Percentiles rank a stretch among this genome's conserved stretches.
phyloP scores from a whole-genome alignment of 331 rosid species.

The Malus hybrid region DNA sequence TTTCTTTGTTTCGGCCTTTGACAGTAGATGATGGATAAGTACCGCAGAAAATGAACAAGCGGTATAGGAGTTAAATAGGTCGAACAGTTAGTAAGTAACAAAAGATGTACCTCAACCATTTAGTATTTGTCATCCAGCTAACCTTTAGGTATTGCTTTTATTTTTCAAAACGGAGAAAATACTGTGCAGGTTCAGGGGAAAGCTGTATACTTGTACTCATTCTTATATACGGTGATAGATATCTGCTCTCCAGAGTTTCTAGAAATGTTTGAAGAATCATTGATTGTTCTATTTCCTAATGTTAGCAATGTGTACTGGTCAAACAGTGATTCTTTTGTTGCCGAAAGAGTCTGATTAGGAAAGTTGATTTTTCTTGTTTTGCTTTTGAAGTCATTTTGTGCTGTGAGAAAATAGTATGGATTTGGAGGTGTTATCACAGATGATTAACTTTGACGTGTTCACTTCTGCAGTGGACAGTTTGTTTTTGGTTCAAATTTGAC shows the following conservation, averaged over 20 bases:
- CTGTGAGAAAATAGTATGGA: neutral
- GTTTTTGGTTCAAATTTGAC: constrained; percentile 58
- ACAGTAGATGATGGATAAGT: neutral
- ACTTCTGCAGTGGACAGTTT: constrained; percentile 50
- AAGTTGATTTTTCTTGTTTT: neutral
- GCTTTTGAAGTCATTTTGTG: neutral
- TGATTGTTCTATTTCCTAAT: neutral
- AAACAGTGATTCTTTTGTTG: neutral
- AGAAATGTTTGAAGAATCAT: neutral
- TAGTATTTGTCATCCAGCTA: neutral
- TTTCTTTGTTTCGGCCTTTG: neutral
- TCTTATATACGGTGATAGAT: neutral
- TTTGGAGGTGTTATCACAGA: neutral
- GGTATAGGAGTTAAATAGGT: neutral
- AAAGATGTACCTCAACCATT: neutral
- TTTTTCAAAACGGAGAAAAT: neutral
- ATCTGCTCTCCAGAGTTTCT: neutral
- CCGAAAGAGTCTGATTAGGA: neutral
- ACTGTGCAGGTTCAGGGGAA: neutral
- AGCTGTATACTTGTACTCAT: neutral
- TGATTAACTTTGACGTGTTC: neutral
- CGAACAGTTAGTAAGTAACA: neutral
- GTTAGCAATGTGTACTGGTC: neutral
- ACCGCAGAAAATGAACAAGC: neutral
- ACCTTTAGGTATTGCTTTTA: neutral